These are phyloP conservation scores for Nicotiana rustica DNA, from an alignment of 305 asterid genomes.

Conservation along the genomic window DNA sequence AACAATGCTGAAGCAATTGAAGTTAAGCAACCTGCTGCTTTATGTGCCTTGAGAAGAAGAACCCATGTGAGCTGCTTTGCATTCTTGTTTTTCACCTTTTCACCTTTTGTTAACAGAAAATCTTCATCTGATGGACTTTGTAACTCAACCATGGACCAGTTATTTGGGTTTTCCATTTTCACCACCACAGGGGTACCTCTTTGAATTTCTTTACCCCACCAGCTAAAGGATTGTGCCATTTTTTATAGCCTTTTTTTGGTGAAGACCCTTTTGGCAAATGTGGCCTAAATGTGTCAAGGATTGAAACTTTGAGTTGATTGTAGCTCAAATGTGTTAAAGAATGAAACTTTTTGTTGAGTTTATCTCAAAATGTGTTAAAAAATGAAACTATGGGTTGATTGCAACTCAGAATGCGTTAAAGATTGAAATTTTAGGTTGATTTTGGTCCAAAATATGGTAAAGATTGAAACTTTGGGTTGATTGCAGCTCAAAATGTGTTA, in stretches of 20 bases:
- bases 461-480: not conserved
- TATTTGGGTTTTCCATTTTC: conserved; percentile 91
- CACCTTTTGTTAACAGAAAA: conserved; percentile 44
- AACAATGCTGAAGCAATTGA: conserved; percentile 79
- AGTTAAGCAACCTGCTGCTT: conserved; percentile 87
- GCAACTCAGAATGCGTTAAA: no score
- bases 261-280: not conserved
- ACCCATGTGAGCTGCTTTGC: conserved; percentile 97
- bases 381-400: not conserved
- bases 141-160: conserved; percentile 95
- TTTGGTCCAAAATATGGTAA: not conserved
- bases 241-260: conserved; percentile 27
- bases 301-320: no score
- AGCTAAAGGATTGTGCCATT: conserved; percentile 78
- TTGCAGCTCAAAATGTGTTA: not conserved
- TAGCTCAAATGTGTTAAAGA: not conserved
- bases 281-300: not conserved
- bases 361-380: not conserved
- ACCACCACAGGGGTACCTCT: conserved; percentile 90
- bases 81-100: conserved; percentile 76
- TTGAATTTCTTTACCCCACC: conserved; percentile 79
- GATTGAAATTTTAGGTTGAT: no score
- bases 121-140: conserved; percentile 80
- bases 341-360: not conserved
- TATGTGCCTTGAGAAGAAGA: conserved; percentile 86